Conservation (phyloP, 495 filamentous ascomycete species). For the Saxophila tyrrhenica region DNA sequence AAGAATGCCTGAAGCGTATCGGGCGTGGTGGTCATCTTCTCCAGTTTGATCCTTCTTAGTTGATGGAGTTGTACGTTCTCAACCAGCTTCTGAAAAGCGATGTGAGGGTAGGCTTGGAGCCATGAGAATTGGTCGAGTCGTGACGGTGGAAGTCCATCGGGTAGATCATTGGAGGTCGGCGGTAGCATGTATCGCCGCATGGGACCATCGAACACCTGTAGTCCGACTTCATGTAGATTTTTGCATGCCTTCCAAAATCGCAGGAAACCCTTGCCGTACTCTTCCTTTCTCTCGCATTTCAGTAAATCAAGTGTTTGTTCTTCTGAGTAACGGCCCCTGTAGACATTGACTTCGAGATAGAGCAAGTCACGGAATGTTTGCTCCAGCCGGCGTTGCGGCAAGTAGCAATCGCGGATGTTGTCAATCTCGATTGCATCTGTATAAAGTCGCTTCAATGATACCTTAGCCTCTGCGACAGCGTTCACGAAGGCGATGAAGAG, state of each 20-base stretch:
- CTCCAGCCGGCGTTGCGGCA: constrained; percentile 1
- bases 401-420: background rate
- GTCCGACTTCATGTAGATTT: constrained; percentile 8
- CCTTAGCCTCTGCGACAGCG: constrained; percentile 1
- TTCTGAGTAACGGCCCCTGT: background rate
- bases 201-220: constrained; percentile 11
- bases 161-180: background rate
- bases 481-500: constrained; percentile 9
- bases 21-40: constrained; percentile 7
- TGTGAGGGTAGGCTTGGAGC: constrained; percentile 4
- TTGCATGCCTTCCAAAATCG: constrained; percentile 6
- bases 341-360: constrained; percentile 16
- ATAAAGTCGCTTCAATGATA: constrained; percentile 12
- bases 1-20: constrained; percentile 3
- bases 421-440: constrained; percentile 17
- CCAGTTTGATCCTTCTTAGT: constrained; percentile 11
- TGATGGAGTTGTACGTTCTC: background rate
- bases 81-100: background rate
- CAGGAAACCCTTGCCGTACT: constrained; percentile 5
- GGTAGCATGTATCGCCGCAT: background rate
- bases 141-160: background rate
- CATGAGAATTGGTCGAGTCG: background rate
- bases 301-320: background rate
- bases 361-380: constrained; percentile 2
- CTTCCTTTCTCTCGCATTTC: background rate